A percentile compares a stretch with the other conserved stretches of the same genome.
Conservation (phyloP, 1,139 yeast genomes). For the Candida mesenterica region DNA sequence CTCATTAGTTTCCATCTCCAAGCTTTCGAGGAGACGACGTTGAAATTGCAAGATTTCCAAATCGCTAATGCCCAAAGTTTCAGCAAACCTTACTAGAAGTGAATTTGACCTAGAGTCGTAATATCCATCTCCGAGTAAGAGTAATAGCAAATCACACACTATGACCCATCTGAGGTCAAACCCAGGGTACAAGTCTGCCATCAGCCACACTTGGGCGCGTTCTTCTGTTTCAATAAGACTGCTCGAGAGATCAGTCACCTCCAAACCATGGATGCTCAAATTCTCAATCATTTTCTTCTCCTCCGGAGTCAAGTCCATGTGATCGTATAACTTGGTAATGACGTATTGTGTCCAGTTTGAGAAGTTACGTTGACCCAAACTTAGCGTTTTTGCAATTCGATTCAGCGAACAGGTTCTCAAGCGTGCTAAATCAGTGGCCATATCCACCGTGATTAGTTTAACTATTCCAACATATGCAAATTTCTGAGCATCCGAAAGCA, state of each 20-base stretch:
- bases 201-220: conserved; percentile 10
- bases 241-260: conserved; percentile 65
- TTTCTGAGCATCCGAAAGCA: conserved; percentile 81
- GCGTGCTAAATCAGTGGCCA: conserved; percentile 76
- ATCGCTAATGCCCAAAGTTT: conserved; percentile 51
- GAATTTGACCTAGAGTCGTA: conserved; percentile 90
- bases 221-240: conserved; percentile 40
- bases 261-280: conserved; percentile 79
- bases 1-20: conserved; percentile 76
- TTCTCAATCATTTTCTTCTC: conserved; percentile 89
- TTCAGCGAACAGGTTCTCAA: conserved; percentile 53
- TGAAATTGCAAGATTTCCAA: conserved; percentile 87
- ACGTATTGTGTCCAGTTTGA: conserved; percentile 84
- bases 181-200: conserved; percentile 27
- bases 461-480: conserved; percentile 90
- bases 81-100: conserved; percentile 64
- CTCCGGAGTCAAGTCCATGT: conserved; percentile 66
- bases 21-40: conserved; percentile 81
- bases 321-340: conserved; percentile 73
- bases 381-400: conserved; percentile 57
- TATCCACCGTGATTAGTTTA: conserved; percentile 69
- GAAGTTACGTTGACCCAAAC: conserved; percentile 73
- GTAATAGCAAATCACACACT: conserved; percentile 81
- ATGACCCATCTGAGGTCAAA: conserved; percentile 92
- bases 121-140: conserved; percentile 77